Evolutionary conservation across 345 rosid genomes (phyloP).

Genomic region (Boechera stricta): DNA sequence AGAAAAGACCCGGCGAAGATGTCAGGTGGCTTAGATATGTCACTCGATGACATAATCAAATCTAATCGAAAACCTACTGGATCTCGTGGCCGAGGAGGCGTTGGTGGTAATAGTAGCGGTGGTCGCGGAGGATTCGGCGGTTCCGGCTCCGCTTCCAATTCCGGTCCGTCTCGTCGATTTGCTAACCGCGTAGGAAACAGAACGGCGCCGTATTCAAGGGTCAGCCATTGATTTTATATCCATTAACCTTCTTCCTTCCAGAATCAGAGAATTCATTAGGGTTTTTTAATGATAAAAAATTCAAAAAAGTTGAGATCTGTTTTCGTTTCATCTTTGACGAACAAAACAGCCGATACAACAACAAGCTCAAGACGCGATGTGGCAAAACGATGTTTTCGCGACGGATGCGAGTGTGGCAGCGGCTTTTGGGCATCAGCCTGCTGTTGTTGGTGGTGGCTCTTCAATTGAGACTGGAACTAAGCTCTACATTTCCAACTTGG

Average conservation of each 20-base stretch:
- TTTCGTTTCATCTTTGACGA: conserved; percentile 47
- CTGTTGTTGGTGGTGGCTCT: conserved; percentile 44
- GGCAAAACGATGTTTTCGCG: conserved; percentile 66
- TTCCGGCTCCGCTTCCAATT: conserved; percentile 25
- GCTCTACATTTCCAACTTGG: conserved; percentile 69
- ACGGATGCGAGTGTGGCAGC: conserved; percentile 45
- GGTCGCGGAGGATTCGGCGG: conserved; percentile 45
- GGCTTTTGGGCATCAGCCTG: conserved; percentile 46
- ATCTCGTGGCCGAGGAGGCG: conserved; percentile 46
- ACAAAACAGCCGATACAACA: conserved; percentile 47
- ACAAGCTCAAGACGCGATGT: conserved; percentile 56
- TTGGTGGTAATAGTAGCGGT: conserved; percentile 36
- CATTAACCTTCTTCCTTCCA: conserved; percentile 38
- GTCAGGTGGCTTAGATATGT: conserved; percentile 68
- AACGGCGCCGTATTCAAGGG: conserved; percentile 60
- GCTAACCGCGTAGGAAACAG: conserved; percentile 54
- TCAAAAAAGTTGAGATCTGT: conserved; percentile 40
- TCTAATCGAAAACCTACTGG: conserved; percentile 56
- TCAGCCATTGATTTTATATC: conserved; percentile 38
- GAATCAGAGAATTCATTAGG: conserved; percentile 40
- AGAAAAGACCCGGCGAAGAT: conserved; percentile 44
- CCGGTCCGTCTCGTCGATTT: conserved; percentile 59
- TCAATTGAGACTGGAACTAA: conserved; percentile 69
- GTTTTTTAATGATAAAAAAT: conserved; percentile 14
- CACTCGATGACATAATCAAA: conserved; percentile 75